Base-by-base conservation (phyloP, 2,329 filamentous ascomycete genomes). In the Fusarium sp. region DNA sequence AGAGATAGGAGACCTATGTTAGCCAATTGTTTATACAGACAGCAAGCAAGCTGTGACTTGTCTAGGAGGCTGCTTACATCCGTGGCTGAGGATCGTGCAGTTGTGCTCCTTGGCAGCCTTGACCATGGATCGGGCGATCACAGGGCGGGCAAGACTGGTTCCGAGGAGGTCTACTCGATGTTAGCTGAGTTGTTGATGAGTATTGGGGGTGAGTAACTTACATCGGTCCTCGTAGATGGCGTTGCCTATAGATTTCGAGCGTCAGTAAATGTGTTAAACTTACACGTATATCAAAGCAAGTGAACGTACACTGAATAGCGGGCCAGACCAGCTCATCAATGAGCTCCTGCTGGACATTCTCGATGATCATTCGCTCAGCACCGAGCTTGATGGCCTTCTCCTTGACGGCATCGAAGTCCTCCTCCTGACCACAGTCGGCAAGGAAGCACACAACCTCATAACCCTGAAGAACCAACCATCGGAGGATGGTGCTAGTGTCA, bases 241-340 rank as follows among this genome's bases (percentile, higher is more conserved):
- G 22, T 66, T 63, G 43, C 59, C 57, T 57, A 33, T 40, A 39
- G 32, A 10, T 37, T 4, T 32, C 39, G 15, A 30, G 15, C 24
- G 35, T 52, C 30, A 53, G 41, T 20, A 40, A 49, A 14, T 35
- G 30, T 10, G 17, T 26, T 35, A 20, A 20, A 11, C 22, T 28
- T 15, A n/a, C 26, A 40, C 15, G 15, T 22, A 14, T 28, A 32
- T 3, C 7, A 49, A 40, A 87, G n/a, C 22, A 20, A 17, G 3
- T 4, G 14, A 7, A 39, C 55, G 10, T 35, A 61, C 57, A 91
- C 79, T 92, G 89, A 70, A 94, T 87, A 62, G 91, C 91, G 51
- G 87, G 90, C 84, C 89, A 93, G 83, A 90, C 90, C 37, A 94
- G 83, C 79, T 93, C 86, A 71, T 93, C 90, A 66, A 94, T 85